Base-by-base conservation (phyloP, 106 monocot species). In the Cymbidium sinense region DNA sequence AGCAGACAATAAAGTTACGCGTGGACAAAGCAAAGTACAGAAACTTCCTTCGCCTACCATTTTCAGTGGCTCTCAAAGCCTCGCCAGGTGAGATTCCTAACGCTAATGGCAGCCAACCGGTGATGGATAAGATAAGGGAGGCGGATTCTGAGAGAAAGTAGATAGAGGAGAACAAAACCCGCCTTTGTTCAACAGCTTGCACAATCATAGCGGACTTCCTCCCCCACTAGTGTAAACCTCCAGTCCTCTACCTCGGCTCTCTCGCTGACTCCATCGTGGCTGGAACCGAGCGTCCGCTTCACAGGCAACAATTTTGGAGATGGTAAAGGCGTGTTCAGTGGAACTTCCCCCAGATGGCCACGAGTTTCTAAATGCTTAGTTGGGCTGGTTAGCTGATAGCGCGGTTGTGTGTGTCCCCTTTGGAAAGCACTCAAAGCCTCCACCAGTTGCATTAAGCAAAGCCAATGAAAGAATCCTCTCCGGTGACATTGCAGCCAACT, bases 401-500 rank as follows among this genome's bases (percentile, higher is more conserved):
- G 2, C 47, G 47, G 47, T n/a, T n/a, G n/a, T n/a, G n/a, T n/a
- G n/a, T n/a, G n/a, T n/a, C n/a, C n/a, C 98, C 87, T 92, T 94
- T 64, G 98, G 98, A 52, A 99, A 89, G 77, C 98, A 99, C 73
- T 99, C 85, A 50, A 86, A 94, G 47, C 98, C 98, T 81, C 98
- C 98, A 18, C 98, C 98, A 58, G 92, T 99, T 21, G 81, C 94
- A 87, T 99, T 99, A 25, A 99, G 92, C 88, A 99, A 82, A 34
- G 92, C 98, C 79, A 99, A 76, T 21, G 98, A 99, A 71, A 77
- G 84, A 44, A 99, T 41, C 77, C 98, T 88, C 9, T 90, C 87
- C 21, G 98, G 90, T 15, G 92, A 92, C 77, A 92, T 79, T 54
- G 87, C 90, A 77, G 98, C 94, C 82, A 99, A 82, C 69, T 99